A percentile compares a stretch with the other conserved stretches of the same genome.
Evolutionary conservation across 257 asterid genomes (phyloP).

Genomic region (Parsonsia alboflavescens): DNA sequence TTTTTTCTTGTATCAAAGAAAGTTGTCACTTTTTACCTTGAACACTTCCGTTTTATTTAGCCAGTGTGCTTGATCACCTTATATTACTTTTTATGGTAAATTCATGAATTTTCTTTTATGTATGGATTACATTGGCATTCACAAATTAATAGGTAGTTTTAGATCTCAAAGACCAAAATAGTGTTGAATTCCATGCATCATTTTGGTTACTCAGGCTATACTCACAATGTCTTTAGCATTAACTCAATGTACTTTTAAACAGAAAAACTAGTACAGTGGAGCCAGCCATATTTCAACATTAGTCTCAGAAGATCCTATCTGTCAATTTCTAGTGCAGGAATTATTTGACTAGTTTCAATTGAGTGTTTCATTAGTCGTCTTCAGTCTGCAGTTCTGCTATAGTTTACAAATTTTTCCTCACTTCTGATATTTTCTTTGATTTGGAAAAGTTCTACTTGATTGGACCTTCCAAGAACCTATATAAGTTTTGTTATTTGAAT

Average conservation of each 20-base stretch:
- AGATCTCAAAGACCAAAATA: neutral
- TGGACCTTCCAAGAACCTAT: neutral
- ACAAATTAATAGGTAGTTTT: neutral
- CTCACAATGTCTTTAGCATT: neutral
- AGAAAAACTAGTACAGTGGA: neutral
- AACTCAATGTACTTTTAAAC: neutral
- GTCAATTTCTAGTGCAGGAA: neutral
- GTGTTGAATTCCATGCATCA: neutral
- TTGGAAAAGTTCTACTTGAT: slow-evolving; percentile 2
- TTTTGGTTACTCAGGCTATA: neutral
- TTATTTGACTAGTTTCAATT: neutral
- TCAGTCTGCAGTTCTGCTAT: neutral
- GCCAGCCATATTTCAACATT: neutral
- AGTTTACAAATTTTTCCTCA: neutral
- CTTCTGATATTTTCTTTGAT: neutral
- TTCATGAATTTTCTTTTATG: too few relatives aligned
- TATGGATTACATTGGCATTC: too few relatives aligned
- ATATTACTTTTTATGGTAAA: too few relatives aligned
- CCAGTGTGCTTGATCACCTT: too few relatives aligned
- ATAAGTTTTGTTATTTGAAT: neutral
- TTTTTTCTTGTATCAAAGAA: too few relatives aligned
- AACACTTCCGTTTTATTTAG: too few relatives aligned
- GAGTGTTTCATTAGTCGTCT: neutral
- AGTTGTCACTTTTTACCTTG: too few relatives aligned
- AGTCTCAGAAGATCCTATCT: neutral